Conservation (phyloP, 192 early-diverging fungal genomes). For the Jimgerdemannia flammicorona region DNA sequence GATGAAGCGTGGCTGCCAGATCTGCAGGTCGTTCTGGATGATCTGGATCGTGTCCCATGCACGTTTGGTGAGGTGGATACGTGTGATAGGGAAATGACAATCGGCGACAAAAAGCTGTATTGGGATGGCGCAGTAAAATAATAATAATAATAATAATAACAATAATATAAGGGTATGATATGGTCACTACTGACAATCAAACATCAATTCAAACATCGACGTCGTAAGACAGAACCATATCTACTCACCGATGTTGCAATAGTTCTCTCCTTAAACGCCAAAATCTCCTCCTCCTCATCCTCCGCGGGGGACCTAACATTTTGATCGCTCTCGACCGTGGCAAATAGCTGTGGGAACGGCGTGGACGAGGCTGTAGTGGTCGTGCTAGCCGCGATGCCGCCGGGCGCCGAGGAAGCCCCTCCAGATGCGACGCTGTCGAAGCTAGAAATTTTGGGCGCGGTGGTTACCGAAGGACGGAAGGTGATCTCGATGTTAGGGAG, state of each 20-base stretch:
- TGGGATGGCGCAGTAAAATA: not conserved
- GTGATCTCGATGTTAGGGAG: slow-evolving; percentile 43
- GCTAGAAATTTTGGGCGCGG: slow-evolving; percentile 9
- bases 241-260: slow-evolving; percentile 56
- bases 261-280: slow-evolving; percentile 51
- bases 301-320: slow-evolving; percentile 44
- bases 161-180: not conserved
- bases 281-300: slow-evolving; percentile 50
- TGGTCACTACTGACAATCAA: too few species aligned
- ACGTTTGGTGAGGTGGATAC: slow-evolving; percentile 26
- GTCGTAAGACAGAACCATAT: not conserved
- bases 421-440: slow-evolving; percentile 15
- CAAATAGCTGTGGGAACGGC: slow-evolving; percentile 36
- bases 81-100: slow-evolving; percentile 35
- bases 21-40: slow-evolving; percentile 35
- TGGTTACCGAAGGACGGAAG: slow-evolving; percentile 13
- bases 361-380: slow-evolving; percentile 24
- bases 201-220: too few species aligned
- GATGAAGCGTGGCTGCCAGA: slow-evolving; percentile 36
- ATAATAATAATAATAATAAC: too few species aligned
- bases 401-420: slow-evolving; percentile 9
- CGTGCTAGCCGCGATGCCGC: not conserved
- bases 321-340: slow-evolving; percentile 39
- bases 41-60: slow-evolving; percentile 36
- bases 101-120: slow-evolving; percentile 33